These are phyloP conservation scores for Tritrichomonas musculus DNA, from an alignment of 208 protist genomes.

Conservation along the genomic window DNA sequence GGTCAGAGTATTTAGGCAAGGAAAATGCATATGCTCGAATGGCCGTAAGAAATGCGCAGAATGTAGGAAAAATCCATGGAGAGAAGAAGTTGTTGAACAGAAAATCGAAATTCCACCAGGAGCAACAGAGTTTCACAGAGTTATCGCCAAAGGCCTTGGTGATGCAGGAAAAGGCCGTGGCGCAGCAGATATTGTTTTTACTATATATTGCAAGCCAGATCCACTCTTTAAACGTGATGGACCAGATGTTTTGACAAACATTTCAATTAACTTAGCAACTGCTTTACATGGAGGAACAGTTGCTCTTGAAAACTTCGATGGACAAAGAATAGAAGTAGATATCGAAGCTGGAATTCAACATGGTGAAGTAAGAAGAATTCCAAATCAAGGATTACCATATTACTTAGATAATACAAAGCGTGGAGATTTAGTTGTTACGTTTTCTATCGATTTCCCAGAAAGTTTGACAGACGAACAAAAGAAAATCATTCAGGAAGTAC, in stretches of 20 bases:
- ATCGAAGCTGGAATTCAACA: background rate
- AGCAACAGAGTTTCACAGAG: background rate
- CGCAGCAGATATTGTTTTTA: background rate
- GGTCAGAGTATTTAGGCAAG: background rate
- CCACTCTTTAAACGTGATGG: background rate
- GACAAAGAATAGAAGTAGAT: background rate
- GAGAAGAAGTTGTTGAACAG: background rate
- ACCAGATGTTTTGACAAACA: background rate
- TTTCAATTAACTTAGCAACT: background rate
- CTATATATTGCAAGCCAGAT: background rate
- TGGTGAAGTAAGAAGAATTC: background rate
- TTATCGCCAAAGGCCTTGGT: background rate
- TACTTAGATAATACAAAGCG: background rate
- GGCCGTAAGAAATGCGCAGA: background rate
- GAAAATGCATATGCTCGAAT: background rate
- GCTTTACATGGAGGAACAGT: background rate
- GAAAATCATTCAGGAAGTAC: background rate
- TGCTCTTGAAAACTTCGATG: background rate
- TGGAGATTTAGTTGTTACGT: background rate
- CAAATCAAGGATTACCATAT: background rate
- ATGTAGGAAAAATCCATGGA: background rate
- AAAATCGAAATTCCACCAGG: background rate
- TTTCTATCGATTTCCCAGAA: background rate
- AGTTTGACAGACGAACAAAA: background rate
- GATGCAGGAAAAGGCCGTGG: background rate